Percentiles rank a stretch among this genome's conserved stretches.
phyloP scores from a whole-genome alignment of 2,329 filamentous ascomycete genomes.

The Phaeosphaeria sp. region DNA sequence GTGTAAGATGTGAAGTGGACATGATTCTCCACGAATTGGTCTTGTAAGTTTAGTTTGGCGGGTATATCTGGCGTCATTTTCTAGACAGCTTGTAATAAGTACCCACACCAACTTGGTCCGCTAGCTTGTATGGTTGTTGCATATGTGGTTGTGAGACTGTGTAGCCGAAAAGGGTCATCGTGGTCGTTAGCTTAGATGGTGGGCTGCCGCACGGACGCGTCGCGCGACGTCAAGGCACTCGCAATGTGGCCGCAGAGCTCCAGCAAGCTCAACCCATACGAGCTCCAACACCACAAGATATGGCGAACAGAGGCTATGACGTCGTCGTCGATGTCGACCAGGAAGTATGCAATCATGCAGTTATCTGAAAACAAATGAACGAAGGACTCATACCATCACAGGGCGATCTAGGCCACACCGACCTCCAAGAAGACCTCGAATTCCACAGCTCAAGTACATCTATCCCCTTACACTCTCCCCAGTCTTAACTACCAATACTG shows the following conservation, averaged over 20 bases:
- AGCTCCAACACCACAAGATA: constrained; percentile 45
- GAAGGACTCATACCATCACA: constrained; percentile 50
- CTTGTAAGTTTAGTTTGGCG: too few relatives aligned
- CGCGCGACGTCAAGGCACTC: constrained; percentile 31
- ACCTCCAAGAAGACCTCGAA: constrained; percentile 98
- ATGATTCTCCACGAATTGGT: too few relatives aligned
- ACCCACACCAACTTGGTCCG: too few relatives aligned
- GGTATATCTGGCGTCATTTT: too few relatives aligned
- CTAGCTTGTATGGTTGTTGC: too few relatives aligned
- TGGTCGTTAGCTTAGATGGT: too few relatives aligned
- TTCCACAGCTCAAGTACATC: constrained; percentile 85
- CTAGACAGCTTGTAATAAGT: too few relatives aligned
- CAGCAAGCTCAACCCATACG: constrained; percentile 25
- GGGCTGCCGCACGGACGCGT: constrained; percentile 29
- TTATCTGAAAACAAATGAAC: background rate
- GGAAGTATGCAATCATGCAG: constrained; percentile 66
- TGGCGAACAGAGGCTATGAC: constrained; percentile 91
- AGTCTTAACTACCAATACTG: background rate
- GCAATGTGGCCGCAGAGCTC: constrained; percentile 43
- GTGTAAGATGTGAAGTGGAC: background rate
- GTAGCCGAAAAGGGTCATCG: too few relatives aligned
- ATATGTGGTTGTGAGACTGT: too few relatives aligned
- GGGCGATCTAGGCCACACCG: constrained; percentile 97
- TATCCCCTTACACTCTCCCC: background rate
- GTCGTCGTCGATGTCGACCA: constrained; percentile 97